A percentile compares a stretch with the other conserved stretches of the same genome.
Evolutionary conservation across 2,329 filamentous ascomycete species (phyloP).

Genomic region (Phoma herbarum): DNA sequence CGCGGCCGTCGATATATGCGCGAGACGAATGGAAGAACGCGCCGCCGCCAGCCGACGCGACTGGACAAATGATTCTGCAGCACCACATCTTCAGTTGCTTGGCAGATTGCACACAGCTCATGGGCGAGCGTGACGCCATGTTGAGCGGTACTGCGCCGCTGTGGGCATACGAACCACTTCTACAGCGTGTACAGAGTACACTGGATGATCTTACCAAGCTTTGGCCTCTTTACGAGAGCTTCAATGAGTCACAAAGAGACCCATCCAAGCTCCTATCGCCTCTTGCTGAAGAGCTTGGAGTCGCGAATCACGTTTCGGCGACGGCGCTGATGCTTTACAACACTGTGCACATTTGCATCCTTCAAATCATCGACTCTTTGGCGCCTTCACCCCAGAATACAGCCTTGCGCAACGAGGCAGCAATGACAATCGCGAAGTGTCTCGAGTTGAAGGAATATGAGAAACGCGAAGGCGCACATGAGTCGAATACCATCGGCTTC

Average conservation of each 20-base stretch:
- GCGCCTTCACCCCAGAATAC: slow-evolving; percentile 26
- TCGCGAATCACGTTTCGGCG: slow-evolving; percentile 33
- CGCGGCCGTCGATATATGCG: slow-evolving; percentile 31
- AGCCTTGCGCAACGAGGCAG: slow-evolving; percentile 29
- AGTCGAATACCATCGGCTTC: slow-evolving; percentile 38
- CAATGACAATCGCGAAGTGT: slow-evolving; percentile 29
- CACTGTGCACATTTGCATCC: slow-evolving; percentile 31
- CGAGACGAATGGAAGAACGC: slow-evolving; percentile 37
- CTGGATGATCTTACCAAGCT: slow-evolving; percentile 22
- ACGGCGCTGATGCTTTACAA: slow-evolving; percentile 41
- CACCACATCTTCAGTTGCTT: slow-evolving; percentile 34
- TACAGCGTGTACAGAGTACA: slow-evolving; percentile 16
- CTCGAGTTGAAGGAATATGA: slow-evolving; percentile 35
- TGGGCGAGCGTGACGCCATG: slow-evolving; percentile 22
- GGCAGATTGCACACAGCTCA: slow-evolving; percentile 36
- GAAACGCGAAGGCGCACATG: slow-evolving; percentile 24
- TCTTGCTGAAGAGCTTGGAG: slow-evolving; percentile 22
- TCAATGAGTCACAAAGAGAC: slow-evolving; percentile 27
- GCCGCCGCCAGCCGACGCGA: slow-evolving; percentile 19
- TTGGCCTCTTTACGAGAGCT: slow-evolving; percentile 21
- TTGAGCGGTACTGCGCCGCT: neutral
- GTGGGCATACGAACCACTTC: slow-evolving; percentile 12
- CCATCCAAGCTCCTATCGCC: slow-evolving; percentile 7
- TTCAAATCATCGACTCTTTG: slow-evolving; percentile 32
- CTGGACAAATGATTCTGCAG: slow-evolving; percentile 26